Evolutionary conservation across 345 rosid species (phyloP), one percentile per base, ranked within the genome.

Genomic region (Eucalyptus camaldulensis): DNA sequence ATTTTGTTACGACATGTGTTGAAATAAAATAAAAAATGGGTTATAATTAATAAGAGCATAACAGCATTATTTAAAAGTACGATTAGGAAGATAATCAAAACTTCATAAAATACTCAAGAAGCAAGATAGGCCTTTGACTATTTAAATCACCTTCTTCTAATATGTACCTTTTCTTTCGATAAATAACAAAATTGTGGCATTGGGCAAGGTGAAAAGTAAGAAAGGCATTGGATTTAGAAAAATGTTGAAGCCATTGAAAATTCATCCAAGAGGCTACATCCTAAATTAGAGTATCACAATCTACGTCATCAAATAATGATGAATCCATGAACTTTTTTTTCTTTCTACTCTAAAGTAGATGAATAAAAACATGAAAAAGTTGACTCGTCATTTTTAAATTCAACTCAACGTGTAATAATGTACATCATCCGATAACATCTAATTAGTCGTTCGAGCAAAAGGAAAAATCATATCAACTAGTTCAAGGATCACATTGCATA

Each of bases 401-500:
- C 27, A 2, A 37, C 45, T 72, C 83, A 72, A 72, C 12, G 4
- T 21, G 14, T 5, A 49, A 49, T 49, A 49, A 49, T 49, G 51
- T 14, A 49, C 51, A 49, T 5, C 51, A 13, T 14, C 16, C 0
- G 11, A 5, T 10, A 29, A 29, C 4, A 4, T 29, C 9, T 65
- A 7, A 65, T 65, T 65, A 29, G 33, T 29, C 3, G 10, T 29
- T 0, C 3, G 19, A 29, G 72, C 72, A 13, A 29, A 65, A 1
- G 6, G 5, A 65, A 65, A 13, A 31, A 29, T 8, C 37, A 29
- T 13, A 62, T 62, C 4, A n/a, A 65, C 16, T 29, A 72, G 7
- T 69, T 31, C 13, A n/a, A n/a, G 22, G 24, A 67, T 67, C 24
- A 19, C 4, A 0, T 53, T 0, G 5, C 10, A 19, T 8, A 19